Evolutionary conservation across 2,329 filamentous ascomycete species (phyloP).

Genomic region (Exophiala bonariae): DNA sequence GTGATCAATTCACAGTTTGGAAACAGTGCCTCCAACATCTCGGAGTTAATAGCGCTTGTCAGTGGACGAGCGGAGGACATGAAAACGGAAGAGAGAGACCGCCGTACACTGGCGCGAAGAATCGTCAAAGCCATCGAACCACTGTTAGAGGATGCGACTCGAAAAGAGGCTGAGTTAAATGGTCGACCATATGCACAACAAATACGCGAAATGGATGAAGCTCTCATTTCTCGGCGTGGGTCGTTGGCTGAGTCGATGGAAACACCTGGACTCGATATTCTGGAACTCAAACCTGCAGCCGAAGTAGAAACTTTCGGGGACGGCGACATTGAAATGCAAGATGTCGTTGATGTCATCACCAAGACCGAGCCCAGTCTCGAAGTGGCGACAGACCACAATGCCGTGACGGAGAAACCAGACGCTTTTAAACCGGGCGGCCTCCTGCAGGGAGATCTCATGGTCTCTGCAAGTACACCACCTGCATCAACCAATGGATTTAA

Average conservation of each 20-base stretch:
- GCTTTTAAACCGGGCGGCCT: conserved; percentile 9
- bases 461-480: conserved; percentile 27
- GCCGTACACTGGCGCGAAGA: conserved; percentile 81
- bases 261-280: conserved; percentile 28
- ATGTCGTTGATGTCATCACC: conserved; percentile 33
- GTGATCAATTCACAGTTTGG: conserved; percentile 58
- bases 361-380: conserved; percentile 13
- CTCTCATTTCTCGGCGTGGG: conserved; percentile 56
- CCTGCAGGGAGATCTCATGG: conserved; percentile 3
- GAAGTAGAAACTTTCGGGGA: conserved; percentile 20
- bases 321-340: conserved; percentile 39
- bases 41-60: conserved; percentile 52
- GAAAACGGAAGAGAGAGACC: conserved; percentile 70
- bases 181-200: conserved; percentile 69
- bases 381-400: background rate
- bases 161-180: conserved; percentile 78
- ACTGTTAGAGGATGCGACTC: conserved; percentile 71
- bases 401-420: conserved; percentile 2
- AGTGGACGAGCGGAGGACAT: conserved; percentile 46
- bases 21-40: conserved; percentile 47
- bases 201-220: conserved; percentile 71
- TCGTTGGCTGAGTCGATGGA: conserved; percentile 40
- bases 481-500: conserved; percentile 30
- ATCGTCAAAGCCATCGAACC: conserved; percentile 83
- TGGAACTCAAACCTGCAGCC: conserved; percentile 32